Percentiles rank a stretch among this genome's conserved stretches.
Conservation (phyloP, 495 filamentous ascomycete genomes). For the Xylaria scruposa region DNA sequence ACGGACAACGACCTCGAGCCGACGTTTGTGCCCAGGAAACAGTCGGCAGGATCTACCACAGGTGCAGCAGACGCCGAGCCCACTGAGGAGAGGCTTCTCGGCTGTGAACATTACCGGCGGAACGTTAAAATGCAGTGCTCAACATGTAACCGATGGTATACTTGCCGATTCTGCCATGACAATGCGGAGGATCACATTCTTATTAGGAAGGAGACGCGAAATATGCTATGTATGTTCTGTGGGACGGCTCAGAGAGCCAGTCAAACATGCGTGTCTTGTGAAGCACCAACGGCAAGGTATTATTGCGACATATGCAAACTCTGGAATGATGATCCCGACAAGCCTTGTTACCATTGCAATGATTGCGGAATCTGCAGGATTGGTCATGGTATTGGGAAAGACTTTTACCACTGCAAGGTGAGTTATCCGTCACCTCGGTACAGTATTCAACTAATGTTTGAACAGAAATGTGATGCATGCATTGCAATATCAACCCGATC, state of each 20-base stretch:
- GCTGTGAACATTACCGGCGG: constrained; percentile 91
- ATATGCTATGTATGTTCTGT: constrained; percentile 99
- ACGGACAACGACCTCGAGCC: constrained; percentile 73
- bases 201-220: constrained; percentile 79
- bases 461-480: constrained; percentile 86
- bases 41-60: constrained; percentile 30
- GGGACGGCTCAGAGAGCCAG: constrained; percentile 81
- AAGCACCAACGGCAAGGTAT: constrained; percentile 81
- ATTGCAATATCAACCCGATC: constrained; percentile 80
- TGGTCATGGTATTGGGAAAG: constrained; percentile 90
- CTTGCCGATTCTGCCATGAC: constrained; percentile 95
- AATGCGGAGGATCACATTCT: constrained; percentile 82
- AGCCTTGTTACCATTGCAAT: constrained; percentile 94
- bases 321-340: constrained; percentile 92
- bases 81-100: constrained; percentile 60
- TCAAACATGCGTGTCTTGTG: constrained; percentile 78
- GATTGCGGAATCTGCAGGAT: constrained; percentile 96
- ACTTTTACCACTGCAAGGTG: constrained; percentile 98
- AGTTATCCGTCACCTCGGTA: constrained; percentile 29
- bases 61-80: constrained; percentile 53
- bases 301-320: constrained; percentile 95
- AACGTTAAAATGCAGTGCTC: constrained; percentile 96
- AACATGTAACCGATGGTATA: constrained; percentile 89
- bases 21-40: constrained; percentile 62
- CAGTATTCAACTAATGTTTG: neutral